phyloP scores from a whole-genome alignment of 1,284 basidiomycete species.

The Leccinum griseonigrum region DNA sequence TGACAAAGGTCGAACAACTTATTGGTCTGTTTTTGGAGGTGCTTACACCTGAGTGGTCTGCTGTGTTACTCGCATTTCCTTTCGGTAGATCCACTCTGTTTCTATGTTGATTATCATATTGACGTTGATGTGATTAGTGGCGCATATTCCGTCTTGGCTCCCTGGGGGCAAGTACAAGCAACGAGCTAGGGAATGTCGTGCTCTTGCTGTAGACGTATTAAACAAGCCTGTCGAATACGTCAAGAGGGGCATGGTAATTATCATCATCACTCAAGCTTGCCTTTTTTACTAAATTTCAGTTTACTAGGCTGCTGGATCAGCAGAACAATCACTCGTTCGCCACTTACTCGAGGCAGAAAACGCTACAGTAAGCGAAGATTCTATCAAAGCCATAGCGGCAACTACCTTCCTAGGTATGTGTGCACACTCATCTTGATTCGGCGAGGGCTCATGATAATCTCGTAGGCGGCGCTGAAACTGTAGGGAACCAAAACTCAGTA shows the following conservation, averaged over 20 bases:
- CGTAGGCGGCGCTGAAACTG: constrained; percentile 31
- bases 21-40: constrained; percentile 8
- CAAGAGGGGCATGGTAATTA: constrained; percentile 30
- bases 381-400: constrained; percentile 26
- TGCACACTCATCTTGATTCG: background rate
- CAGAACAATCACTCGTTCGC: constrained; percentile 21
- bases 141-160: constrained; percentile 37
- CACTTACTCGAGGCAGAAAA: constrained; percentile 12
- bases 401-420: constrained; percentile 27
- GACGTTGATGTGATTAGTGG: constrained; percentile 22
- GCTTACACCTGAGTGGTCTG: constrained; percentile 25
- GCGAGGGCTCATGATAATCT: background rate
- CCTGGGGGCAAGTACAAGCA: constrained; percentile 34
- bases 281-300: background rate
- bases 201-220: constrained; percentile 27
- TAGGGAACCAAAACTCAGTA: constrained; percentile 6
- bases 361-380: constrained; percentile 4
- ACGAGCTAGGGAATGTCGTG: constrained; percentile 24
- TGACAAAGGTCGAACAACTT: constrained; percentile 16
- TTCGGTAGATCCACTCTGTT: constrained; percentile 19
- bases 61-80: constrained; percentile 21
- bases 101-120: constrained; percentile 14
- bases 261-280: background rate
- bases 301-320: constrained; percentile 23
- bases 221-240: constrained; percentile 32